phyloP scores from a whole-genome alignment of 345 rosid species.

The Sonneratia alba region DNA sequence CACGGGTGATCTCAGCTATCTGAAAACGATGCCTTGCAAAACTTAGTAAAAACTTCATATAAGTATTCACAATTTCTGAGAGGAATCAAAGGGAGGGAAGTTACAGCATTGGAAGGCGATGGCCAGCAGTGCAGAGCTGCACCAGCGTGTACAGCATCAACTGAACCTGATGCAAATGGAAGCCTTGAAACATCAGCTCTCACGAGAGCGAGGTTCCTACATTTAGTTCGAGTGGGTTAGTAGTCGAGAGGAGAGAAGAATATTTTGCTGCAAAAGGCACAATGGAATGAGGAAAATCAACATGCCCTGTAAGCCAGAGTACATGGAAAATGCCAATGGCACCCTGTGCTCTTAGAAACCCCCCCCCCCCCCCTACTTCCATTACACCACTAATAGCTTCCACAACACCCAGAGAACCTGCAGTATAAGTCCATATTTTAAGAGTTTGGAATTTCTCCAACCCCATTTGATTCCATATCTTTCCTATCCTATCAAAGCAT shows the following conservation, averaged over 20 bases:
- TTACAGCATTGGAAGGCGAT: slow-evolving; percentile 86
- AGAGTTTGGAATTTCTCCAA: no score
- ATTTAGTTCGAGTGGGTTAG: neutral
- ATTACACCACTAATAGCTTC: no score
- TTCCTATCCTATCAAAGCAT: no score
- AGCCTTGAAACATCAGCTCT: slow-evolving; percentile 90
- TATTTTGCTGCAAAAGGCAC: neutral
- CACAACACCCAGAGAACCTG: no score
- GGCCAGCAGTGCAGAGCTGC: slow-evolving; percentile 98
- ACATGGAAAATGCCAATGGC: neutral
- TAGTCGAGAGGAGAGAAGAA: neutral
- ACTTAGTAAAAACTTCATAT: neutral
- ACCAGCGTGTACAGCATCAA: slow-evolving; percentile 94
- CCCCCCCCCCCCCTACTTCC: no score
- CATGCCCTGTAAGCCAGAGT: neutral
- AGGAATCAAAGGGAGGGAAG: neutral
- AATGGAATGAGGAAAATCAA: neutral
- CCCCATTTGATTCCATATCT: no score
- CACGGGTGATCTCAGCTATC: slow-evolving; percentile 87
- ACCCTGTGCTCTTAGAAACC: neutral
- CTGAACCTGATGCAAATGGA: slow-evolving; percentile 68
- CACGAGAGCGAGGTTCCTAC: slow-evolving; percentile 78
- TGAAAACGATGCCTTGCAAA: slow-evolving; percentile 8
- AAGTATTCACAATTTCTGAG: neutral
- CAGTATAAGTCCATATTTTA: no score